These are phyloP conservation scores for Penstemon newberryi DNA, from an alignment of 257 asterid genomes.

Conservation along the genomic window DNA sequence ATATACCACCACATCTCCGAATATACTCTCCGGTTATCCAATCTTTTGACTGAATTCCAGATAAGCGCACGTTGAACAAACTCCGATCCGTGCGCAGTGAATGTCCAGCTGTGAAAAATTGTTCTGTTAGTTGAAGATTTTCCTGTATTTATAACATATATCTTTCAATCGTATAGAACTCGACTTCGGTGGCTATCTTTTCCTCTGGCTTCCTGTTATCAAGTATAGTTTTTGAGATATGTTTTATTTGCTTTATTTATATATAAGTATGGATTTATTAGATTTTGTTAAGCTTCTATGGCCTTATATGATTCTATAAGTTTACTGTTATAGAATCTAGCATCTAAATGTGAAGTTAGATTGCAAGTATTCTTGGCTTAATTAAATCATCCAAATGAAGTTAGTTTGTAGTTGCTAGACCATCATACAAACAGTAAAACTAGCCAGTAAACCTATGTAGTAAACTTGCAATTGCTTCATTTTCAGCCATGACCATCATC, in stretches of 20 bases:
- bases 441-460: constrained; percentile 57
- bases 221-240: not conserved
- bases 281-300: not conserved
- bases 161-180: too few relatives aligned
- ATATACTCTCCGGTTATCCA: too few relatives aligned
- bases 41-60: too few relatives aligned
- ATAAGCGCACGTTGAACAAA: too few relatives aligned
- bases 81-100: too few relatives aligned
- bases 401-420: not conserved
- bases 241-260: not conserved
- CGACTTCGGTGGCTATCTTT: too few relatives aligned
- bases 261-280: not conserved
- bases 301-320: not conserved
- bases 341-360: constrained; percentile 14
- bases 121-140: too few relatives aligned
- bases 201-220: too few relatives aligned
- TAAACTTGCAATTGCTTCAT: constrained; percentile 19
- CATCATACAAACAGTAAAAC: constrained; percentile 59
- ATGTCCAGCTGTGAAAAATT: too few relatives aligned
- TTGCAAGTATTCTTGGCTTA: not conserved
- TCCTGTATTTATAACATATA: too few relatives aligned
- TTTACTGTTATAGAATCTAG: constrained; percentile 10
- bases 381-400: not conserved
- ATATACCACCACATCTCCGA: too few relatives aligned
- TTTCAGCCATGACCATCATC: constrained; percentile 18